These are phyloP conservation scores for Colletotrichum shisoi DNA, from an alignment of 2,329 filamentous ascomycete genomes.

Conservation along the genomic window DNA sequence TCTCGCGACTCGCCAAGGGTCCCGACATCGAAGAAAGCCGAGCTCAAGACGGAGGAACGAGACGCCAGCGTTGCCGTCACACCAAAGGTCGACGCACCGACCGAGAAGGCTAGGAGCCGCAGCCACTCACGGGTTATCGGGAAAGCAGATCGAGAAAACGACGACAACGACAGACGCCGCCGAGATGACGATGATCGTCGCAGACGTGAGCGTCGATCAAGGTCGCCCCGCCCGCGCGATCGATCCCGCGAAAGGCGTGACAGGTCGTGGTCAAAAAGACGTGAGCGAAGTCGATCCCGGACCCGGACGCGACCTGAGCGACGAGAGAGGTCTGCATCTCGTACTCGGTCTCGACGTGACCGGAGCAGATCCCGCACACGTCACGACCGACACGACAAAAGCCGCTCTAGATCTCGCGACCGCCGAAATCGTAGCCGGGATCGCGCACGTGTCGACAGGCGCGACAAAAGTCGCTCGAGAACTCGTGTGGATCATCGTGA, in stretches of 20 bases:
- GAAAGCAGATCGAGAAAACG: constrained; percentile 42
- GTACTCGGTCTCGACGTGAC: constrained; percentile 44
- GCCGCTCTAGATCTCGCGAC: constrained; percentile 44
- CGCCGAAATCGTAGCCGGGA: constrained; percentile 47
- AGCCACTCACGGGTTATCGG: constrained; percentile 43
- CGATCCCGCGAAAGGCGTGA: constrained; percentile 46
- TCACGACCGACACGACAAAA: constrained; percentile 46
- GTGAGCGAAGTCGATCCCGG: constrained; percentile 50
- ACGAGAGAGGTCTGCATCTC: constrained; percentile 54
- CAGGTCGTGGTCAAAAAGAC: constrained; percentile 47
- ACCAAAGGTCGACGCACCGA: constrained; percentile 23
- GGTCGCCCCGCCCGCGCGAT: constrained; percentile 50
- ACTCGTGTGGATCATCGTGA: constrained; percentile 34
- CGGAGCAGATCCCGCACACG: constrained; percentile 45
- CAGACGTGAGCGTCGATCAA: constrained; percentile 50
- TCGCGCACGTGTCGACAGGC: constrained; percentile 49
- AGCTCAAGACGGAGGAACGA: constrained; percentile 48
- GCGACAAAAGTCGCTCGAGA: constrained; percentile 49
- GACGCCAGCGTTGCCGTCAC: constrained; percentile 41
- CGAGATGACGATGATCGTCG: constrained; percentile 48
- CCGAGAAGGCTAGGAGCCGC: constrained; percentile 40
- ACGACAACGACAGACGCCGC: constrained; percentile 44
- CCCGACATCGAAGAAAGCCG: constrained; percentile 52
- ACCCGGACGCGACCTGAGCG: constrained; percentile 41
- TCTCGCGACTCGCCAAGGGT: constrained; percentile 55